Evolutionary conservation across 345 rosid genomes (phyloP).

Genomic region (Eucalyptus cloeziana): DNA sequence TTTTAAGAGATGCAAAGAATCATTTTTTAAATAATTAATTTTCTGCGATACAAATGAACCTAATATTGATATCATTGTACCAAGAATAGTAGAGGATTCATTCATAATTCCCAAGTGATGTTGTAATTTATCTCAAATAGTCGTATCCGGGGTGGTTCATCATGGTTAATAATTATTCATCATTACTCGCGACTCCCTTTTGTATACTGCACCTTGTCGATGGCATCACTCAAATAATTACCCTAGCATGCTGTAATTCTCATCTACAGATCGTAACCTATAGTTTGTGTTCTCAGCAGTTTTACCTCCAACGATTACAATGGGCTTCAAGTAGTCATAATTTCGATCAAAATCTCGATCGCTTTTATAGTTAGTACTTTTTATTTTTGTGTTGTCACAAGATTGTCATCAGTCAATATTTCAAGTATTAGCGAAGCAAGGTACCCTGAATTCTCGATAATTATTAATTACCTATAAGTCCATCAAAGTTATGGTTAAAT

Average conservation of each 20-base stretch:
- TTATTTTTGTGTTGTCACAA: neutral
- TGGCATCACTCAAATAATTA: neutral
- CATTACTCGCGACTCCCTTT: neutral
- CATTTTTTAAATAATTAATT: too few relatives aligned
- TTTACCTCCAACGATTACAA: neutral
- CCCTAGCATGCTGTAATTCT: neutral
- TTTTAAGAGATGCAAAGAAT: too few relatives aligned
- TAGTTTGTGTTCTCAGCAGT: neutral
- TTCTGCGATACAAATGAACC: accelerated
- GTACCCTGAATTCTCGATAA: neutral
- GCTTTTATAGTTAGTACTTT: neutral
- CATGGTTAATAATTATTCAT: neutral
- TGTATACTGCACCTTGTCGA: neutral
- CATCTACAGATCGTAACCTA: neutral
- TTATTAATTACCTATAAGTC: neutral
- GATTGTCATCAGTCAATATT: neutral
- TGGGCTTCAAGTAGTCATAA: neutral
- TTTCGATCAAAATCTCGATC: neutral
- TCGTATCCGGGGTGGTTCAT: neutral
- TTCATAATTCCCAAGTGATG: neutral
- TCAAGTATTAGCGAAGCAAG: neutral
- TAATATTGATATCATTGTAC: too few relatives aligned
- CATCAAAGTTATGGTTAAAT: neutral
- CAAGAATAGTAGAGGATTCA: neutral
- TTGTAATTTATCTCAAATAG: neutral